Evolutionary conservation across 2,329 filamentous ascomycete species (phyloP), one percentile per base, ranked within the genome.

Genomic region (Botrytis paeoniae): DNA sequence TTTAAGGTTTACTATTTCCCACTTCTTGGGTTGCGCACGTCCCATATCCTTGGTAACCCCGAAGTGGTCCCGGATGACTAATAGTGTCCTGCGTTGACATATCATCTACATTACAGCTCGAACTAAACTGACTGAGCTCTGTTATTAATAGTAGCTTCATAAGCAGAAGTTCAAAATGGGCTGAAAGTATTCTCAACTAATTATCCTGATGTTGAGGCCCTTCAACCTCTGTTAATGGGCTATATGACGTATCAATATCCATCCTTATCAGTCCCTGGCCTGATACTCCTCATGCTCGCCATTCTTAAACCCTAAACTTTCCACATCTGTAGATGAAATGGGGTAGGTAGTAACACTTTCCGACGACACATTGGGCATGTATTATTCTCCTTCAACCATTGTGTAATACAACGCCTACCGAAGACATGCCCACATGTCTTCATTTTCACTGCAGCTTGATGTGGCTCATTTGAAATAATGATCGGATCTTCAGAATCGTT

Each of bases 201-300:
- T 9, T 14, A 9, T 29, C 14, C n/a, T 18, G 12, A 54, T 8
- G 9, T 9, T 18, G 5, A 16, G 51, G 7, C n/a, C n/a, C 6
- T 54, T 18, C 14, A 16, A 1, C 1, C 3, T 29, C 25, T 9
- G 3, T 29, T 8, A 0, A 29, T 4, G 12, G 6, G 3, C 6
- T 18, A n/a, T 54, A 16, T n/a, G 14, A 54, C 2, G 12, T 8
- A 7, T n/a, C 14, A n/a, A 29, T 29, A 29, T 18, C 3, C 5
- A 18, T 29, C 51, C n/a, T 29, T 8, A 29, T 29, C n/a, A 4
- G 14, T 29, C 3, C 51, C 51, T 29, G 25, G 6, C 3, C n/a
- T 54, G 6, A 29, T 8, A 29, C 29, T 29, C 1, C n/a, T 8
- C 14, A 18, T 54, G n/a, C 14, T 29, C 51, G 3, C 14, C n/a